Evolutionary conservation across 1,284 basidiomycete species (phyloP).

Genomic region (Puccinia horiana): DNA sequence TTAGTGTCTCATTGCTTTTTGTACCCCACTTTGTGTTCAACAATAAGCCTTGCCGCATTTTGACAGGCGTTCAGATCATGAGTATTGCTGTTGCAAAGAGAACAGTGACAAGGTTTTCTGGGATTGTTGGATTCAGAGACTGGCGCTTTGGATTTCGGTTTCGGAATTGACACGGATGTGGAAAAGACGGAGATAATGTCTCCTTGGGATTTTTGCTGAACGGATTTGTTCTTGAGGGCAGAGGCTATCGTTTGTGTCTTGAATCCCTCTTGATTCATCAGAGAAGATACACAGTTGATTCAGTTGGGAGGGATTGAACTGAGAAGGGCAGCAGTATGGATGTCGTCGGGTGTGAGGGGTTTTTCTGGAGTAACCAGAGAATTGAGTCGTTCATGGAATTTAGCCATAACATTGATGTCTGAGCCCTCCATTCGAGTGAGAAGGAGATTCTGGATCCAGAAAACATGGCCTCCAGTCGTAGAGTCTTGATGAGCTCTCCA

Average conservation of each 20-base stretch:
- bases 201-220: background rate
- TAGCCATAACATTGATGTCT: background rate
- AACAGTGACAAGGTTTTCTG: background rate
- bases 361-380: background rate
- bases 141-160: background rate
- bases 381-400: background rate
- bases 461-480: background rate
- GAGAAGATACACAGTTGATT: conserved; percentile 16
- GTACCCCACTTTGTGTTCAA: background rate
- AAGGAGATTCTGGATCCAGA: background rate
- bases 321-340: conserved; percentile 6
- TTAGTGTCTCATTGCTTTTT: too few species aligned
- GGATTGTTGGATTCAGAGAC: background rate
- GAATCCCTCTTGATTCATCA: conserved; percentile 14
- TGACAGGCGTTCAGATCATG: background rate
- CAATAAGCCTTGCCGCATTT: background rate
- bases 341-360: conserved; percentile 12
- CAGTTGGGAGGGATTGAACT: background rate
- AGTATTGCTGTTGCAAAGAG: background rate
- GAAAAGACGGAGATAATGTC: background rate
- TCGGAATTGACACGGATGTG: too few species aligned
- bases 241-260: background rate
- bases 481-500: conserved; percentile 31
- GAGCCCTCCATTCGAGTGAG: background rate
- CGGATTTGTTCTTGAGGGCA: conserved; percentile 12